Base-by-base conservation (phyloP, 2,329 filamentous ascomycete genomes). In the Colletotrichum lini region DNA sequence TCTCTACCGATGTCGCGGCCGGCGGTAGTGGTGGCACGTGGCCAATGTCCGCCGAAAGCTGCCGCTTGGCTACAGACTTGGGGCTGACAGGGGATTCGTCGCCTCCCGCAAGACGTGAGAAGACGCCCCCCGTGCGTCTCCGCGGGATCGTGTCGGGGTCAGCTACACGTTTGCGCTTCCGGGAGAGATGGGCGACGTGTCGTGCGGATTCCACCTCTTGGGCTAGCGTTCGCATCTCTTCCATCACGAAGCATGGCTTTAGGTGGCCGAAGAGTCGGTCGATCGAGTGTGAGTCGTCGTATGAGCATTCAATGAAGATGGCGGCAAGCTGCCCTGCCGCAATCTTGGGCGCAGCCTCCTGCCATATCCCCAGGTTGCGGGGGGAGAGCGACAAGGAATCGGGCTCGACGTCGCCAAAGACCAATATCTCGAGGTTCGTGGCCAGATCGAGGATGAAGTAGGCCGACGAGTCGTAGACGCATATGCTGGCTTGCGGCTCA, bases 241-340 rank as follows among this genome's bases (percentile, higher is more conserved):
- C 89, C 30, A 96, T 90, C 15, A 99, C 82, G 79, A 94, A 96
- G 0, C 91, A 87, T 0, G 96, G 96, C 47, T 94, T 94, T 16
- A 99, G 85, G 76, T 99, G 96, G 0, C 96, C 96, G 74, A 95
- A 99, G 0, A 99, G 86, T 0, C 91, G 89, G 60, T 93, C 91
- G 72, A 96, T 91, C 26, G 90, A 87, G 76, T 95, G 92, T 9
- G 89, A 89, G 79, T 98, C 92, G 72, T 94, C 93, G 80, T 96
- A 99, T 73, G 94, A 97, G 81, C 96, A 98, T 84, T 99, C 96
- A 76, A 99, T 97, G 78, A 98, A 96, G 15, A 99, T 93, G 13
- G 92, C 96, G 0, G 87, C 88, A 0, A 99, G 86, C 4, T 88
- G 86, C 1, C 94, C 94, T 0, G 86, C 83, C 0, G 87, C 92